Evolutionary conservation across 805 yeast genomes (phyloP), one percentile per base, ranked within the genome.

Genomic region (Sugiyamaella mastotermitis): DNA sequence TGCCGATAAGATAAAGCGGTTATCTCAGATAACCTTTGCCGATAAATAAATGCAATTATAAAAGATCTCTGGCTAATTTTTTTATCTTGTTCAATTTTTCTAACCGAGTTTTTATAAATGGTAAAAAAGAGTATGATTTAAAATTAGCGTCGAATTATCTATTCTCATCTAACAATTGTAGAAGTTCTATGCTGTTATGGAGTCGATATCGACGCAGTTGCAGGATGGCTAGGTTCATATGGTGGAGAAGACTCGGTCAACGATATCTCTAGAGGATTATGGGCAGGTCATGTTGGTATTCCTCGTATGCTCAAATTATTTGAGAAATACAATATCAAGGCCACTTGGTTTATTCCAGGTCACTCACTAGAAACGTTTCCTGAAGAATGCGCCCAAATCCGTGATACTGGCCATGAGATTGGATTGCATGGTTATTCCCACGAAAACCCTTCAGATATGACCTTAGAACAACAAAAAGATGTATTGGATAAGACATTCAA

Each of bases 361-460:
- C 66, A 61, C 41, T 59, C 65, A 9, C 48, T 61, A n/a, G 64
- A 60, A 42, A 61, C 66, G 1, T 61, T 61, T 41, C 66, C 66
- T 3, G 61, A 60, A 37, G 58, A 56, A 32, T 57, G 63, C 38
- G 60, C 56, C n/a, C 42, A 50, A 52, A 49, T 61, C 16, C 54
- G 61, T 28, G 65, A 61, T 42, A 36, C 37, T 8, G 66, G 65
- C 3, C 66, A 61, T 42, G 66, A 61, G 40, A 46, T 61, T 37
- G 66, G 65, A 3, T 48, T 61, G 18, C 66, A 61, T 42, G 66
- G 66, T 3, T 61, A 61, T 38, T 59, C 65, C 5, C 66, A 61
- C 43, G 66, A 61, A 43, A 60, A 59, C 35, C 64, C 64, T 11
- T 50, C 56, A 9, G 62, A 55, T 35, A 59, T 61, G 64, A 50